Conservation (phyloP, 176 grass and related monocot genomes). For the Bothriochloa decipiens region DNA sequence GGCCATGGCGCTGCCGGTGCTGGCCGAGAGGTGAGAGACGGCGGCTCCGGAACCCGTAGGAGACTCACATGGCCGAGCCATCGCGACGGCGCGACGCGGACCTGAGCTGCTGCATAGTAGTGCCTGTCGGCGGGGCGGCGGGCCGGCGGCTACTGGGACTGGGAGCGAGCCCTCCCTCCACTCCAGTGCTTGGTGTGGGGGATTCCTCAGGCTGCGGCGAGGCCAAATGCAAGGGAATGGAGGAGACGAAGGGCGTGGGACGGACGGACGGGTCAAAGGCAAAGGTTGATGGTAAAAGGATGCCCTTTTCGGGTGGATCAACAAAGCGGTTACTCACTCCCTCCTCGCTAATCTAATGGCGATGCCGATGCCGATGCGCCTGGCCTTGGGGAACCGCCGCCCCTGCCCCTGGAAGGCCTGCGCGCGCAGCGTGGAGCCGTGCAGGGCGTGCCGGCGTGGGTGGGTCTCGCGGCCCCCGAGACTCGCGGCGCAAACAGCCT, state of each 20-base stretch:
- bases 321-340: conserved; percentile 37
- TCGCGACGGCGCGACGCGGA: conserved; percentile 36
- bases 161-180: not conserved
- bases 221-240: not conserved
- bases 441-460: not conserved
- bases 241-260: conserved; percentile 36
- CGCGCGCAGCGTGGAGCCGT: not conserved
- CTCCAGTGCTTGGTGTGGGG: conserved; percentile 37
- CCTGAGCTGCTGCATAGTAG: not conserved
- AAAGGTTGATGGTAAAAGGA: conserved; percentile 50
- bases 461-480: conserved; percentile 19
- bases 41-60: not conserved
- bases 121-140: not conserved
- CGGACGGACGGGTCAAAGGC: conserved; percentile 59
- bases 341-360: conserved; percentile 14
- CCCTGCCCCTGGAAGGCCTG: not conserved
- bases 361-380: not conserved
- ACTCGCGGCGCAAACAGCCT: not conserved
- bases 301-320: conserved; percentile 40
- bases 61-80: conserved; percentile 10
- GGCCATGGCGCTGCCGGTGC: conserved; percentile 27
- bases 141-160: not conserved
- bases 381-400: conserved; percentile 4
- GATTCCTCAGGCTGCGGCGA: conserved; percentile 6
- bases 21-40: not conserved